These are phyloP conservation scores for Colletotrichum sp. DNA, from an alignment of 2,329 filamentous ascomycete genomes.

Conservation along the genomic window DNA sequence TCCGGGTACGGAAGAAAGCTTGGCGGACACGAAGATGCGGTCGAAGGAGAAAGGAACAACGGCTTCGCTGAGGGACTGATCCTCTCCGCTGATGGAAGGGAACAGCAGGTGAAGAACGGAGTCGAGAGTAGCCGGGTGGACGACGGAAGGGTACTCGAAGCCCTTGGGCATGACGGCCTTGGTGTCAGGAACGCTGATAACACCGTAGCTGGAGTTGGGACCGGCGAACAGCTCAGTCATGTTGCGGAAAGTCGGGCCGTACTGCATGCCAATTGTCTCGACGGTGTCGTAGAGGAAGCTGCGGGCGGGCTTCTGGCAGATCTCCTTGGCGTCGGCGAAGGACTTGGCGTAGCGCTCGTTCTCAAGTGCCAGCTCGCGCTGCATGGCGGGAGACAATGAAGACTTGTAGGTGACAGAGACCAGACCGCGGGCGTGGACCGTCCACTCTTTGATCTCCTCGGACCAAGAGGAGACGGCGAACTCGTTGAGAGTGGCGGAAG, in stretches of 20 bases:
- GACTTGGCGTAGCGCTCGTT: constrained; percentile 1
- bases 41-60: constrained; percentile 14
- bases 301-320: constrained; percentile 9
- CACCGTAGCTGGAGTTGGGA: neutral
- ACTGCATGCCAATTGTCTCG: constrained; percentile 21
- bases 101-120: constrained; percentile 19
- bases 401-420: constrained; percentile 15
- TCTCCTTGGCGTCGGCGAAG: neutral
- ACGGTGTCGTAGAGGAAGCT: constrained; percentile 22
- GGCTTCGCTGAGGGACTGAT: constrained; percentile 6
- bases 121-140: constrained; percentile 21
- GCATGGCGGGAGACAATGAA: constrained; percentile 1
- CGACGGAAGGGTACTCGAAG: constrained; percentile 12
- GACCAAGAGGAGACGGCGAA: constrained; percentile 16
- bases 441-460: constrained; percentile 17
- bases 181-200: constrained; percentile 9
- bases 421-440: constrained; percentile 13
- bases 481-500: constrained; percentile 7
- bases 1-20: neutral
- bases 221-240: constrained; percentile 9
- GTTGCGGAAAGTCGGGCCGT: constrained; percentile 23
- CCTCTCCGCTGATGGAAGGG: constrained; percentile 15
- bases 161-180: constrained; percentile 19
- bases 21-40: constrained; percentile 12
- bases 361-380: constrained; percentile 5